Evolutionary conservation across 495 filamentous ascomycete genomes (phyloP), one percentile per base, ranked within the genome.

Genomic region (Penicillium roqueforti): DNA sequence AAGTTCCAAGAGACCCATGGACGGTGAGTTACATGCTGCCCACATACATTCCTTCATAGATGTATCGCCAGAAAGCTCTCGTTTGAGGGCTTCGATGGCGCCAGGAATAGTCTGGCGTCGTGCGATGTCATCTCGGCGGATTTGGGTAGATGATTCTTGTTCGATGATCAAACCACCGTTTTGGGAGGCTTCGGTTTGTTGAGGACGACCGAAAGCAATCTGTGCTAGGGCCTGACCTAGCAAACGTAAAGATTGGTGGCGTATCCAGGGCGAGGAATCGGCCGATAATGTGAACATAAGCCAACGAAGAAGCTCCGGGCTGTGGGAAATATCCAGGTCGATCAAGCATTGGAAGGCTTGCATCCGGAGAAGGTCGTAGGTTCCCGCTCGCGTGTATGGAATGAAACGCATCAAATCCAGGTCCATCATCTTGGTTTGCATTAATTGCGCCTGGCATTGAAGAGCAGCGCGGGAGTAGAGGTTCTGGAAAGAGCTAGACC

Each of bases 401-500:
- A 95, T 65, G 66, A 97, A 89, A 48, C 88, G 84, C 61, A 83
- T 68, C 0, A 82, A 65, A 39, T 84, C 80, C 13, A 73, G 47
- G 3, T 83, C 78, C 26, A 87, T 82, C 41, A 91, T 78, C 11
- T 80, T 78, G 9, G 83, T 85, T 64, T 87, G 82, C 77, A 89
- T 88, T 22, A 96, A 72, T 43, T 74, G 78, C 68, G 83, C 79
- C 54, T 87, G 83, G 68, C 88, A 91, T n/a, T 87, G 79, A 19
- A 97, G 71, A 3, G 91, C 90, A 6, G 92, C 87, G 32, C 80
- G 79, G 1, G 95, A 90, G 67, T 91, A 91, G 50, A 95, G 78
- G 57, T 97, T 99, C 51, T 96, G 90, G 68, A 87, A 95, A 0
- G 91, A 95, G 31, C 85, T 82, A 0, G 87, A 87, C 85, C 91